These are phyloP conservation scores for Hyaloscypha bicolor DNA, from an alignment of 495 filamentous ascomycete genomes.

Conservation along the genomic window DNA sequence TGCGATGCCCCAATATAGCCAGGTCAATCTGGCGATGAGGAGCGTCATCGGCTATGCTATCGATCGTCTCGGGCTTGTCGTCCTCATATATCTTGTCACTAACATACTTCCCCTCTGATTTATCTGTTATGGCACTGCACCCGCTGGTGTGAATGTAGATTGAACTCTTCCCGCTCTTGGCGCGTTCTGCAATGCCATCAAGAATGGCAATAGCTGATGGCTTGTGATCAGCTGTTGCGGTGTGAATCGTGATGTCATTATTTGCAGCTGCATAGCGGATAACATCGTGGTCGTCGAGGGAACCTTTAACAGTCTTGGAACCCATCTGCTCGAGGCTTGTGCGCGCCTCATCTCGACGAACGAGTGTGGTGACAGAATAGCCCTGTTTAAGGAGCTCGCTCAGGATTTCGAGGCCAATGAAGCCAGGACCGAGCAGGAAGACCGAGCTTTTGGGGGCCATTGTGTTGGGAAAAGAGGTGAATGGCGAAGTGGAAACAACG, in stretches of 20 bases:
- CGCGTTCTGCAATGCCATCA: conserved; percentile 37
- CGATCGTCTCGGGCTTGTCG: conserved; percentile 33
- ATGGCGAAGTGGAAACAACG: no score
- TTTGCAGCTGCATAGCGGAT: conserved; percentile 36
- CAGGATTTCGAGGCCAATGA: conserved; percentile 12
- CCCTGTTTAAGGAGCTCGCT: conserved; percentile 3
- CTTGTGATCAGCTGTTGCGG: conserved; percentile 42
- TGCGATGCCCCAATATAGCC: conserved; percentile 37
- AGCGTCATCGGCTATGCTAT: conserved; percentile 40
- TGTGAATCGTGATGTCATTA: conserved; percentile 42
- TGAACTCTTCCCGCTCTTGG: conserved; percentile 29
- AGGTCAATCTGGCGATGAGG: conserved; percentile 46
- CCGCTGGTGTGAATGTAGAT: conserved; percentile 48
- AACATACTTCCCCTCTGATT: conserved; percentile 9
- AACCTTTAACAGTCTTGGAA: background rate
- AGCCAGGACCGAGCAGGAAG: conserved; percentile 14
- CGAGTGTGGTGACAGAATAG: background rate
- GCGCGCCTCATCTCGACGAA: background rate
- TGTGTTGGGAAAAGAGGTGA: background rate
- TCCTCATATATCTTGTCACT: conserved; percentile 41
- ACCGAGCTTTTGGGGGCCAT: conserved; percentile 14
- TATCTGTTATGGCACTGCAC: conserved; percentile 6
- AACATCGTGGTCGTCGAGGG: background rate
- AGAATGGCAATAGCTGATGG: conserved; percentile 39
- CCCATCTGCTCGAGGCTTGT: background rate